Evolutionary conservation across 768 basidiomycete species (phyloP).

Genomic region (Clitopilus passeckerianus): DNA sequence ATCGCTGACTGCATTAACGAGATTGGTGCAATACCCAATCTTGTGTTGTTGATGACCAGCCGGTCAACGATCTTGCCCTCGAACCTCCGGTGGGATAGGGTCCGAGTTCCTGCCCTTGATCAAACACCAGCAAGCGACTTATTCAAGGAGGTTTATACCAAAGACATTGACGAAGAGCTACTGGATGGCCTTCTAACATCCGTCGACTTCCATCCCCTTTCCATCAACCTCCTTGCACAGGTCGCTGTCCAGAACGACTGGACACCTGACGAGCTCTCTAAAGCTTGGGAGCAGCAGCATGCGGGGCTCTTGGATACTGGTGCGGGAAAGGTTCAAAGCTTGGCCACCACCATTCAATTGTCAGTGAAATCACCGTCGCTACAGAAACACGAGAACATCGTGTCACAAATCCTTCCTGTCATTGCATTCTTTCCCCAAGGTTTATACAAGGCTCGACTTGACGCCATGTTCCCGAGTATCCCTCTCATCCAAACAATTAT

Average conservation of each 20-base stretch:
- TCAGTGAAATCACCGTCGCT: neutral
- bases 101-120: neutral
- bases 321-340: neutral
- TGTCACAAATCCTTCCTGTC: neutral
- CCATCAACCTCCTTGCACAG: slow-evolving; percentile 1
- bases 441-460: neutral
- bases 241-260: neutral
- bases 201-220: slow-evolving; percentile 3
- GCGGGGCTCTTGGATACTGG: neutral
- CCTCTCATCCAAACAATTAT: neutral
- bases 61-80: neutral
- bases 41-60: neutral
- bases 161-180: neutral
- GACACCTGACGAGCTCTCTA: neutral
- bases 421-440: neutral
- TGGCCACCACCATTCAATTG: neutral
- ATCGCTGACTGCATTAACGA: neutral
- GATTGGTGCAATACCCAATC: neutral
- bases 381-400: neutral
- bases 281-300: neutral
- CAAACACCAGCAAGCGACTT: neutral
- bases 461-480: neutral
- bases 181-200: neutral
- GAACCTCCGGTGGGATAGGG: neutral
- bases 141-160: neutral